Base-by-base conservation (phyloP, 2,329 filamentous ascomycete species). In the Fusarium citri region DNA sequence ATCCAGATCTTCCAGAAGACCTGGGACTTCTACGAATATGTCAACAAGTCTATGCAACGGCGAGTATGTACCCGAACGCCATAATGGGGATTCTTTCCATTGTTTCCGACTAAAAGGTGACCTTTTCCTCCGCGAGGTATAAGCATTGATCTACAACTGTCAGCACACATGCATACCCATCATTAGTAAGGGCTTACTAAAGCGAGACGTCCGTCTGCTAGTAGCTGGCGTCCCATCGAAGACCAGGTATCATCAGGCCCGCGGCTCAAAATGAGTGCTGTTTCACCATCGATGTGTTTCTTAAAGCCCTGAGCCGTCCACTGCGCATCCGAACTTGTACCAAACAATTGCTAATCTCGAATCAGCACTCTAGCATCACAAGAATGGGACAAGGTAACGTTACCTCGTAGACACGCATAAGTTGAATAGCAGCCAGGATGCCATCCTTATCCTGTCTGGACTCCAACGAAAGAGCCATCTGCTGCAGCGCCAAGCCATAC, bases 321-420 rank as follows among this genome's bases (percentile, higher is more conserved):
- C n/a, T 0, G 37, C 30, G 11, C 22, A 0, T 20, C 22, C 4
- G 46, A 37, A 3, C 37, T 41, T 0, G 46, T 45, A 1, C 64
- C 64, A 5, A 68, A 68, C 0, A 68, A 12, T 51, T 67, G 47
- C 64, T 66, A 5, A 3, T 6, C 0, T 6, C 5, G 0, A 8
- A 3, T 65, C 18, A 63, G 30, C n/a, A 25, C 15, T 2, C 3
- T 12, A 22, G 3, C 4, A 6, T 3, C 3, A 5, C 1, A 6
- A 14, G 1, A 7, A 4, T 8, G 3, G 6, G 1, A n/a, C 1
- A 11, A 3, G 7, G 37, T 10, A 37, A 37, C 10, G 18, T 12
- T 37, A 65, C 62, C 25, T 68, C 64, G 4, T 67, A 68, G 3
- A 57, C 20, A 1, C 64, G 31, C 64, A 68, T 67, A 0, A 68